Conservation (phyloP, 2,329 filamentous ascomycete genomes). For the Colletotrichum sansevieriae region DNA sequence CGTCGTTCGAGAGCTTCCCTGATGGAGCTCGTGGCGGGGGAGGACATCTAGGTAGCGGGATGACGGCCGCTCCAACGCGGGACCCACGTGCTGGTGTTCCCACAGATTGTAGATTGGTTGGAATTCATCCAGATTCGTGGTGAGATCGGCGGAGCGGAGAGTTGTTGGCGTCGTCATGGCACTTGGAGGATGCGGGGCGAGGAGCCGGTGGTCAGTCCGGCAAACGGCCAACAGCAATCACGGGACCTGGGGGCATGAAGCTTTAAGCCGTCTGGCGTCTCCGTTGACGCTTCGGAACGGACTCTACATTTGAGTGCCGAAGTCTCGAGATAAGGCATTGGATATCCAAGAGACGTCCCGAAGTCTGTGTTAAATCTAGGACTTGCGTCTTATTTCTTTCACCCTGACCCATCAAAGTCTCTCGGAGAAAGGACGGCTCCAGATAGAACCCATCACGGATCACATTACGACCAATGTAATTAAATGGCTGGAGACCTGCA, state of each 20-base stretch:
- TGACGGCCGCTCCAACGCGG: slow-evolving; percentile 16
- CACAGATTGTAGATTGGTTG: no score
- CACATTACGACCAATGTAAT: no score
- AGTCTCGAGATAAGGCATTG: no score
- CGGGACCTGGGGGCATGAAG: not conserved
- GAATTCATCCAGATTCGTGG: not conserved
- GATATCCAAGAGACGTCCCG: no score
- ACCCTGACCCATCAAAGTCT: no score
- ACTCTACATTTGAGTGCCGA: not conserved
- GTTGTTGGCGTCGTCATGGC: slow-evolving; percentile 16
- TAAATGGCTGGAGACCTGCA: no score
- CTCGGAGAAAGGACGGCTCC: no score
- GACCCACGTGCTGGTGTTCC: slow-evolving; percentile 6
- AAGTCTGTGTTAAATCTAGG: no score
- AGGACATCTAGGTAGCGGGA: not conserved
- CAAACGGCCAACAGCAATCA: no score
- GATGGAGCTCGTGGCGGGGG: not conserved
- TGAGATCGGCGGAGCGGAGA: slow-evolving; percentile 24
- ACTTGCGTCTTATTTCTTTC: no score
- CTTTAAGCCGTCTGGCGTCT: not conserved
- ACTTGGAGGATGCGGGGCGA: slow-evolving; percentile 33
- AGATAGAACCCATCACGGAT: no score
- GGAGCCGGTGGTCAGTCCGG: slow-evolving; percentile 20
- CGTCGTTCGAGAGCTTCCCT: slow-evolving; percentile 9
- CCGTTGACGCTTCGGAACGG: not conserved